Base-by-base conservation (phyloP, 2,329 filamentous ascomycete species). In the Pseudogymnoascus sp. region DNA sequence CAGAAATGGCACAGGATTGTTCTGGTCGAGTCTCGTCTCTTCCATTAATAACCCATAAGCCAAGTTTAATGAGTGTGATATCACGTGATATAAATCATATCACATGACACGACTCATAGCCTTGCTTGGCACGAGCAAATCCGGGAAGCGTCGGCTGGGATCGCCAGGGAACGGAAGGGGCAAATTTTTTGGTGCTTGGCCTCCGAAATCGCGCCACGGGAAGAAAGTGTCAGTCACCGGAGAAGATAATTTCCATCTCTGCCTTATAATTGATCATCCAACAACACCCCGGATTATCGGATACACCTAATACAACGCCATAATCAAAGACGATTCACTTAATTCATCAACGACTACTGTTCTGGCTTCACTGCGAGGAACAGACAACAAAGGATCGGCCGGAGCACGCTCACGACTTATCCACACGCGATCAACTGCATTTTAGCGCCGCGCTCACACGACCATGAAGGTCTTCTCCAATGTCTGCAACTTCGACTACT, bases 401-500 rank as follows among this genome's bases (percentile, higher is more conserved):
- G 22, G 41, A 46, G 41, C 14, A 46, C 41, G 41, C 19, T 46
- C 41, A 46, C 22, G 41, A 46, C 41, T 46, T 26, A 26, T 26
- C 41, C 28, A 35, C 53, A 59, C 53, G 53, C 53, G 53, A 59
- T 62, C 43, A 35, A 41, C 60, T 59, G n/a, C 53, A 19, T 40
- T 53, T 40, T 59, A 63, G 28, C 65, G 62, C 41, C 16, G 22
- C 7, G 50, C 63, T 41, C 28, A 61, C 59, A 46, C 66, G 67
- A 78, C 65, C 61, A 98, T 99, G 95, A 96, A 96, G 84, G 90
- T 98, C 78, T 98, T 98, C 74, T 90, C 91, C 70, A 96, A 91
- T 72, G 81, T 82, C 40, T 90, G 91, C 78, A 92, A 91, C 66
- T 99, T 96, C 79, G 84, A 96, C 80, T 99, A 99, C 82, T 96